phyloP scores from a whole-genome alignment of 768 basidiomycete species.

The Collybiopsis luxurians region DNA sequence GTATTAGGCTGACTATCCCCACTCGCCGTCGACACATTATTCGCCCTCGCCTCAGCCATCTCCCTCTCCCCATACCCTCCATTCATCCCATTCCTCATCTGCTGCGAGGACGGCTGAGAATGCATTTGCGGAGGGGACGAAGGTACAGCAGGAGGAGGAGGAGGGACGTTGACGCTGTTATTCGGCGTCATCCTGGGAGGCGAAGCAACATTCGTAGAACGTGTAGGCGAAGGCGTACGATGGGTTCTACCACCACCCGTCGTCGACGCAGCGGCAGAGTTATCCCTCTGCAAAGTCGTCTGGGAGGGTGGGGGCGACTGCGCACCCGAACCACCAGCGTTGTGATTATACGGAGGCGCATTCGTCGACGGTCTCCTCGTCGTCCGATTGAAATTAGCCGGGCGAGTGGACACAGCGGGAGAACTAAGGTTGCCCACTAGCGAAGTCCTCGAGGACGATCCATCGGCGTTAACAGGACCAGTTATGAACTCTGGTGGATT shows the following conservation, averaged over 20 bases:
- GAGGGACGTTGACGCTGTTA: neutral
- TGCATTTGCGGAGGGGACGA: neutral
- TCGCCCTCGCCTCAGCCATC: neutral
- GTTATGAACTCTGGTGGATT: conserved; percentile 59
- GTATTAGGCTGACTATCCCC: neutral
- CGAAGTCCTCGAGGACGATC: neutral
- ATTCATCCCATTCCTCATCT: too few species aligned
- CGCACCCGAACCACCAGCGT: neutral
- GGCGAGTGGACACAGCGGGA: conserved; percentile 35
- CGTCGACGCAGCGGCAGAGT: too few species aligned
- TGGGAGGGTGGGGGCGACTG: neutral
- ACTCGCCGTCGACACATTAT: neutral
- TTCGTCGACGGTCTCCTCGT: neutral
- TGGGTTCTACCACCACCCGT: too few species aligned
- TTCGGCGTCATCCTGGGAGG: too few species aligned
- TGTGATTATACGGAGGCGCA: conserved; percentile 14
- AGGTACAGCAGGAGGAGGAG: neutral
- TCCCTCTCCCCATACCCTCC: neutral
- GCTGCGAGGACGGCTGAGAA: neutral
- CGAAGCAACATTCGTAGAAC: too few species aligned
- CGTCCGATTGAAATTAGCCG: conserved; percentile 45
- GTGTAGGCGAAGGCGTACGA: too few species aligned
- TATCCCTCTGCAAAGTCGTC: neutral
- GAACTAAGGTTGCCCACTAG: neutral
- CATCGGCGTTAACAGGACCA: neutral